Conservation (phyloP, 2,329 filamentous ascomycete species). For the Penicillium nordicum region DNA sequence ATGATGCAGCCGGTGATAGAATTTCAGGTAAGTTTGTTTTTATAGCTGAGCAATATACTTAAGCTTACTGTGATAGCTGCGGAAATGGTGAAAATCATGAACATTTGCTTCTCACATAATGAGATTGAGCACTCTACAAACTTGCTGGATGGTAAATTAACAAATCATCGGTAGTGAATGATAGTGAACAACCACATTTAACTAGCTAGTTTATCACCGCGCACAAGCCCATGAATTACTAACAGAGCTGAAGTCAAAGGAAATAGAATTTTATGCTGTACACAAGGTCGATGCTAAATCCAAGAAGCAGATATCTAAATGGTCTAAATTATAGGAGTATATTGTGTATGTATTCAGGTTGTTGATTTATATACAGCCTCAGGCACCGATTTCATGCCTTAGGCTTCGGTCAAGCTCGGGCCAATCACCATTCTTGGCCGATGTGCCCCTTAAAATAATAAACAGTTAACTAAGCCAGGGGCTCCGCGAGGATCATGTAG, state of each 20-base stretch:
- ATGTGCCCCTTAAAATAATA: not conserved
- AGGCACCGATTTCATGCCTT: not conserved
- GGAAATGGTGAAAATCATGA: conserved; percentile 25
- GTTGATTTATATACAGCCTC: not conserved
- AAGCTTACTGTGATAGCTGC: conserved; percentile 14
- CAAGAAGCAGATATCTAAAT: not conserved
- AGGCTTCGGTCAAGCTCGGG: not conserved
- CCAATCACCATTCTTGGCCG: not conserved
- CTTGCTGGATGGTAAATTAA: not conserved
- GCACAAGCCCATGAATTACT: too few species aligned
- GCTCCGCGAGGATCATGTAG: not conserved
- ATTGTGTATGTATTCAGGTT: not conserved
- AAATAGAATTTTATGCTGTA: not conserved
- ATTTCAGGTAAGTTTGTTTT: conserved; percentile 16
- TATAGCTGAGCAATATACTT: not conserved
- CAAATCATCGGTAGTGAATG: not conserved
- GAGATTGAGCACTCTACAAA: conserved; percentile 13
- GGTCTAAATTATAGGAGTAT: not conserved
- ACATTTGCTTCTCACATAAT: conserved; percentile 22
- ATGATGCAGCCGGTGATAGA: conserved; percentile 11
- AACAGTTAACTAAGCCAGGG: not conserved
- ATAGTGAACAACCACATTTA: not conserved
- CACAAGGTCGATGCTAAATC: not conserved
- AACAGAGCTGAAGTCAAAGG: not conserved
- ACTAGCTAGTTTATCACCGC: too few species aligned